phyloP scores from a whole-genome alignment of 2,329 filamentous ascomycete species.

The Cytospora mali region DNA sequence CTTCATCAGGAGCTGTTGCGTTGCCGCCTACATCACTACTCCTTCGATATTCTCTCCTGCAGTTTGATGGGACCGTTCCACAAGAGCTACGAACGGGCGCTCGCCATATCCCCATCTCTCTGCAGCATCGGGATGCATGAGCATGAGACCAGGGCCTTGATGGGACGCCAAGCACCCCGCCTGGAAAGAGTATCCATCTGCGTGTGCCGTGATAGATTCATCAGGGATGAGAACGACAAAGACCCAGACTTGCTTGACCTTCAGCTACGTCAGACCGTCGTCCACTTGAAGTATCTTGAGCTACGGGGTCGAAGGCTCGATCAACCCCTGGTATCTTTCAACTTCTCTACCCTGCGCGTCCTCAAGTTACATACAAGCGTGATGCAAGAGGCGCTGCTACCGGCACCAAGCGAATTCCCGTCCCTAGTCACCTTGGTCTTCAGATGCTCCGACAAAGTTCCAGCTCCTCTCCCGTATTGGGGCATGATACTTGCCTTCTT shows the following conservation, averaged over 20 bases:
- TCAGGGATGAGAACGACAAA: too few species aligned
- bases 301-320: too few species aligned
- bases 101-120: slow-evolving; percentile 20
- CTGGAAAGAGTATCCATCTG: background rate
- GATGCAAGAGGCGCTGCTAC: background rate
- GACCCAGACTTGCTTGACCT: too few species aligned
- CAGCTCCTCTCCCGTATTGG: background rate
- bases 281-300: too few species aligned
- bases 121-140: slow-evolving; percentile 7
- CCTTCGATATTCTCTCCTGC: slow-evolving; percentile 5
- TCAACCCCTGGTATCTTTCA: background rate
- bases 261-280: too few species aligned
- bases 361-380: slow-evolving; percentile 14
- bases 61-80: too few species aligned
- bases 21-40: slow-evolving; percentile 25
- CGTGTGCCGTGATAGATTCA: too few species aligned
- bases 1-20: slow-evolving; percentile 4
- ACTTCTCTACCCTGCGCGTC: slow-evolving; percentile 19
- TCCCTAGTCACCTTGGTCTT: background rate
- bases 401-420: slow-evolving; percentile 9
- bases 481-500: background rate
- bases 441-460: background rate
- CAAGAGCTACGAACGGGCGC: slow-evolving; percentile 11
- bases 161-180: background rate
- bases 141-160: background rate